A percentile compares a stretch with the other conserved stretches of the same genome.
Evolutionary conservation across 129 eudicot species (phyloP).

Genomic region (Flaveria linearis): DNA sequence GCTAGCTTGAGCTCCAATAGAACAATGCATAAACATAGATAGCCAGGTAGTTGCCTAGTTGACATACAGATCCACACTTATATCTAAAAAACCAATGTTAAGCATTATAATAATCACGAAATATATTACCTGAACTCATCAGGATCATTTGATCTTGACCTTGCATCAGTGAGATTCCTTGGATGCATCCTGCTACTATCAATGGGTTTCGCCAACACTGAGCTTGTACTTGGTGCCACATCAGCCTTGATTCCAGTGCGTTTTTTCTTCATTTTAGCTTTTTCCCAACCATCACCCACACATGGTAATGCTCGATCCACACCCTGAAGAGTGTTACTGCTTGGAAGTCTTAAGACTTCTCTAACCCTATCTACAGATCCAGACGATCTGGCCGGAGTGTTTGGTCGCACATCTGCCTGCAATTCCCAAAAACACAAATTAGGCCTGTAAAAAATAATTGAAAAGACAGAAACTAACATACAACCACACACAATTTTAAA

Average conservation of each 20-base stretch:
- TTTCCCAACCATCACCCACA: constrained; percentile 85
- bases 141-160: constrained; percentile 52
- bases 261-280: constrained; percentile 82
- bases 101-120: background rate
- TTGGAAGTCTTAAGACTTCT: constrained; percentile 52
- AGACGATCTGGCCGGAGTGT: constrained; percentile 60
- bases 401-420: constrained; percentile 61
- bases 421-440: constrained; percentile 26
- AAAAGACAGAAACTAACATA: background rate
- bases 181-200: constrained; percentile 61
- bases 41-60: background rate
- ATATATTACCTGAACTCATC: constrained; percentile 61
- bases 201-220: constrained; percentile 51
- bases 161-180: constrained; percentile 53
- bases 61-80: background rate
- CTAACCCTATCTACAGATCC: constrained; percentile 60
- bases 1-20: background rate
- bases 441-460: background rate
- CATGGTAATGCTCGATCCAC: constrained; percentile 51
- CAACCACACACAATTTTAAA: background rate
- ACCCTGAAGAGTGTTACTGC: constrained; percentile 38
- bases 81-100: background rate
- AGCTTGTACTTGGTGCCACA: constrained; percentile 49
- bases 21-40: background rate
- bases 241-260: constrained; percentile 77